Evolutionary conservation across 345 rosid genomes (phyloP), one percentile per base, ranked within the genome.

Genomic region (Eucalyptus grandis): DNA sequence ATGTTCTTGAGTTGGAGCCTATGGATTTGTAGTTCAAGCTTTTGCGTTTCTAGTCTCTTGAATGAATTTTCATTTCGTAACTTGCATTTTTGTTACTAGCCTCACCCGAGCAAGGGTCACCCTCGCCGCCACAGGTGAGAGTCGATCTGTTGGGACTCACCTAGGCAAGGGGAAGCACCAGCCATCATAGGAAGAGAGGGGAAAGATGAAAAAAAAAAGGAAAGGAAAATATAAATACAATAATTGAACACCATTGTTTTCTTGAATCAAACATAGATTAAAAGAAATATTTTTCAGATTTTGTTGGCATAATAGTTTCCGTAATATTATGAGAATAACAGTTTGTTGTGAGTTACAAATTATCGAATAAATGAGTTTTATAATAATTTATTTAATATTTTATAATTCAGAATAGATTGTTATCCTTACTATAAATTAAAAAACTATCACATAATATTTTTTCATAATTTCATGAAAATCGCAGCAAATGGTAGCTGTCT

Each of bases 281-380:
- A 14, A n/a, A 17, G 77, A 65, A 17, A 7, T 14, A 9, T n/a
- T 65, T 65, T 4, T 65, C 9, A 53, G 1, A 7, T 19, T 53
- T 53, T 53, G 4, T 19, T 19, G 7, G 24, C 9, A 53, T 53
- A 53, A 53, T 1, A 51, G 2, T 17, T 3, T 17, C 0, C 7
- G 1, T 51, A 2, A 16, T 53, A 53, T 3, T 17, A 17, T 7
- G 10, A 53, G 24, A 53, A 53, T 53, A 53, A 17, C 0, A 7
- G 4, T 19, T 3, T 53, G 10, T 53, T 3, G 2, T 49, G 51
- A 49, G 0, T 49, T 3, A 53, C 1, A 53, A 53, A 53, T 19
- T 19, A 8, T 51, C 4, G 4, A 7, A 51, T 51, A 9, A 51
- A 51, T 51, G 9, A 0, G 4, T 51, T 17, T 0, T 50, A 51